Conservation (phyloP, 78 protist species). For the Creolimax fragrantissima region DNA sequence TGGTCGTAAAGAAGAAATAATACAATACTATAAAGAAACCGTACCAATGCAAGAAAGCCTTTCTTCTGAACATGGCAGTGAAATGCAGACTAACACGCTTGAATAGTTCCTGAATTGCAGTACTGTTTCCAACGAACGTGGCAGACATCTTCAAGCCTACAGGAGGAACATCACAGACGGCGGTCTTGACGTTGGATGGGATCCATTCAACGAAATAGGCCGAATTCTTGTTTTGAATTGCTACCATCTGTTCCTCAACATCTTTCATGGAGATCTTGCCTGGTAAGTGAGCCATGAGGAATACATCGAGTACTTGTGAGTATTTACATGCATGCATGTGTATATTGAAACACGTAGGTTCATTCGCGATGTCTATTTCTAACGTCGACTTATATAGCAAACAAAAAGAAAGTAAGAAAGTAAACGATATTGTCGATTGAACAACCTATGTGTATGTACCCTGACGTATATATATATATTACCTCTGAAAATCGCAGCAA, state of each 20-base stretch:
- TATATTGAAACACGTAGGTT: too few species aligned
- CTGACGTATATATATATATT: too few species aligned
- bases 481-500: slow-evolving; percentile 92
- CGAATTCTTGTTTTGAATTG: slow-evolving; percentile 84
- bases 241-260: slow-evolving; percentile 94
- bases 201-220: slow-evolving; percentile 97
- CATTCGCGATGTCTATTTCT: too few species aligned
- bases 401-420: too few species aligned
- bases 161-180: slow-evolving; percentile 96
- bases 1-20: too few species aligned
- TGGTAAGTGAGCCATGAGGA: too few species aligned
- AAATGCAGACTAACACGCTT: slow-evolving; percentile 92
- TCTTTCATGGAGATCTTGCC: slow-evolving; percentile 94
- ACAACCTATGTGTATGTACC: too few species aligned
- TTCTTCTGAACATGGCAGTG: slow-evolving; percentile 94
- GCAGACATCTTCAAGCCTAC: slow-evolving; percentile 91
- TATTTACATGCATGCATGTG: too few species aligned
- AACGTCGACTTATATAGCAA: too few species aligned
- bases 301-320: too few species aligned
- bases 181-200: slow-evolving; percentile 95
- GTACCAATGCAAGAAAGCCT: slow-evolving; percentile 97
- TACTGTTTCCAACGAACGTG: slow-evolving; percentile 93
- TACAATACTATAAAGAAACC: too few species aligned
- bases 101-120: slow-evolving; percentile 96
- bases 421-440: too few species aligned